Evolutionary conservation across 768 basidiomycete genomes (phyloP), one percentile per base, ranked within the genome.

Genomic region (Calocybe cyanea): DNA sequence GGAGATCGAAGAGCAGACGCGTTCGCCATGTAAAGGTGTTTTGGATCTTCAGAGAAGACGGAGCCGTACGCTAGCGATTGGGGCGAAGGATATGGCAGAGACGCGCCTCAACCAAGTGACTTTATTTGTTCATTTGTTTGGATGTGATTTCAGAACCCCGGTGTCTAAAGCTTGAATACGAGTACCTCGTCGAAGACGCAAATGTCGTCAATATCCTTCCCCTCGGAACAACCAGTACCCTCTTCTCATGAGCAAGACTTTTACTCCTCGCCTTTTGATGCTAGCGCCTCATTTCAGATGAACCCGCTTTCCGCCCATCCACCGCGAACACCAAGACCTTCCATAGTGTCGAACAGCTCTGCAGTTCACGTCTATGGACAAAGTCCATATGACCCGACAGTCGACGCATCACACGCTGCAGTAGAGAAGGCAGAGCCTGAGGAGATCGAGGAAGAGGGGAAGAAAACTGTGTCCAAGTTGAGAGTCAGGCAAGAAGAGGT

Each of bases 231-330:
- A 25, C 57, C 63, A 10, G 69, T 71, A 34, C 61, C 74, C 33
- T 69, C 76, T 11, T 59, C 61, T 38, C 70, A 76, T 41, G 71
- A 76, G 39, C 63, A 67, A 45, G 69, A 67, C 38, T 83, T 72
- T 60, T 85, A 83, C 56, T 68, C 80, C 7, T 66, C 81, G 9
- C 62, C 71, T 21, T 87, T 81, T 55, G 84, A 86, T 52, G 61
- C 73, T 46, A 70, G 64, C 41, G 72, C 70, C 15, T 76, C 83
- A 24, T 89, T 91, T 56, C 85, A 86, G 52, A 86, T 90, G 77
- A 90, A 90, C 57, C 87, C 87, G 7, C 77, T 83, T 41, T 87
- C 87, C 11, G 71, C 78, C 3, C 87, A 88, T 59, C 87, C 88
- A 1, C 88, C 87, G 15, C 77, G 88, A 20, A 87, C 86, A 33